Percentiles rank a stretch among this genome's conserved stretches.
Conservation (phyloP, 2,329 filamentous ascomycete species). For the Akanthomyces muscarius region DNA sequence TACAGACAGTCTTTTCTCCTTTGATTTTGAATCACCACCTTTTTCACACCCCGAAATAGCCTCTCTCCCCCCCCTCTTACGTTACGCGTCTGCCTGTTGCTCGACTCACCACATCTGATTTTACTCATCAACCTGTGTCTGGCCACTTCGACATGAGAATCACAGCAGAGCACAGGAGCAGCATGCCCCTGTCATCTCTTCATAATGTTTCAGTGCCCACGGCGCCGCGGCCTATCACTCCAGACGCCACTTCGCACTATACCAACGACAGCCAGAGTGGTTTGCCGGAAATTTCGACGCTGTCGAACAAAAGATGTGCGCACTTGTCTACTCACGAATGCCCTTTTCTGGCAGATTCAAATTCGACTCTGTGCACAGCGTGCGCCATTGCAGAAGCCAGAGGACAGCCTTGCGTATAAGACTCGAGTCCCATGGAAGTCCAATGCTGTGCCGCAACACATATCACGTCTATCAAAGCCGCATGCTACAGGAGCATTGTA, state of each 20-base stretch:
- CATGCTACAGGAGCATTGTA: not conserved
- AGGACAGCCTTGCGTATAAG: slow-evolving; percentile 25
- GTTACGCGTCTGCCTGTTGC: not conserved
- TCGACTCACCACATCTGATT: not conserved
- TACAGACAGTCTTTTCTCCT: not conserved
- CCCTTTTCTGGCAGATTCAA: slow-evolving; percentile 28
- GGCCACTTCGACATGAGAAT: not conserved
- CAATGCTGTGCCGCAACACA: not conserved
- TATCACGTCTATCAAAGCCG: slow-evolving; percentile 3
- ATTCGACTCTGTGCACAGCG: slow-evolving; percentile 24
- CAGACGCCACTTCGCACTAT: not conserved
- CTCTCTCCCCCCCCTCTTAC: not conserved
- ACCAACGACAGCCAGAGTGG: not conserved
- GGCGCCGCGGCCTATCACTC: not conserved
- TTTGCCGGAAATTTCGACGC: not conserved
- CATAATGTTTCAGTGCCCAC: not conserved
- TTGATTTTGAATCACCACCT: not conserved
- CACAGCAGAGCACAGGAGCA: not conserved
- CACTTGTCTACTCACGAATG: slow-evolving; percentile 26
- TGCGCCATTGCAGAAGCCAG: slow-evolving; percentile 25
- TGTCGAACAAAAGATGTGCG: slow-evolving; percentile 29
- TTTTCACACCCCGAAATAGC: not conserved
- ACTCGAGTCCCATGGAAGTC: not conserved
- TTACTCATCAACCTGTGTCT: not conserved
- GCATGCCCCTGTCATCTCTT: not conserved